These are phyloP conservation scores for Kwoniella europaea DNA, from an alignment of 768 basidiomycete species.

Conservation along the genomic window DNA sequence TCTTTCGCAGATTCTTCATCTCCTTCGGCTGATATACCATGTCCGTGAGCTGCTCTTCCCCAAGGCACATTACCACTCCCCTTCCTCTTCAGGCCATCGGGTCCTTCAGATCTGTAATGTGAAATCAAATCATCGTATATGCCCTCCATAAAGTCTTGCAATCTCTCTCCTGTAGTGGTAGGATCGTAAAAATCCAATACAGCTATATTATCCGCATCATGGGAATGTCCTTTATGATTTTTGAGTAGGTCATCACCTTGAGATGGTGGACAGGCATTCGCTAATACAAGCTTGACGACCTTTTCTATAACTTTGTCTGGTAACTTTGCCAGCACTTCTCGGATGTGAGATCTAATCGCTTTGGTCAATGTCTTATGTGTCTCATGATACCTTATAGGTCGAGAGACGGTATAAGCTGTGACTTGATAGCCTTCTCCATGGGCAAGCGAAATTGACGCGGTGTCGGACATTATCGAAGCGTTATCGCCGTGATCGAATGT, in stretches of 20 bases:
- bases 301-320: slow-evolving; percentile 53
- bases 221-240: slow-evolving; percentile 35
- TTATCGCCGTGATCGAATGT: slow-evolving; percentile 24
- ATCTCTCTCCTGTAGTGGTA: slow-evolving; percentile 60
- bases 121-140: slow-evolving; percentile 69
- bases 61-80: slow-evolving; percentile 37
- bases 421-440: slow-evolving; percentile 51
- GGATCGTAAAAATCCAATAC: slow-evolving; percentile 53
- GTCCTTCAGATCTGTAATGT: slow-evolving; percentile 50
- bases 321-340: slow-evolving; percentile 47
- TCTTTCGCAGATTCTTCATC: slow-evolving; percentile 58
- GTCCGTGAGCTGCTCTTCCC: slow-evolving; percentile 37
- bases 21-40: slow-evolving; percentile 23
- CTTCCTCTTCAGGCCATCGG: slow-evolving; percentile 36
- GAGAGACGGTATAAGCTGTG: slow-evolving; percentile 53
- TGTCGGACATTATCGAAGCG: slow-evolving; percentile 40
- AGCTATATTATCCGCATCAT: slow-evolving; percentile 14
- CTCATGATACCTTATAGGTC: slow-evolving; percentile 50
- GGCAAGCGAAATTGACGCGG: slow-evolving; percentile 7
- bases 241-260: slow-evolving; percentile 46
- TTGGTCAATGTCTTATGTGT: slow-evolving; percentile 53
- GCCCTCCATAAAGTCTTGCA: slow-evolving; percentile 74
- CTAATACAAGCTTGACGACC: slow-evolving; percentile 42
- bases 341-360: slow-evolving; percentile 43
- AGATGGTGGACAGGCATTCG: slow-evolving; percentile 23